Percentiles rank a stretch among this genome's conserved stretches.
Evolutionary conservation across 108 stramenopile species (phyloP).

Genomic region (Cylindrotheca closterium): DNA sequence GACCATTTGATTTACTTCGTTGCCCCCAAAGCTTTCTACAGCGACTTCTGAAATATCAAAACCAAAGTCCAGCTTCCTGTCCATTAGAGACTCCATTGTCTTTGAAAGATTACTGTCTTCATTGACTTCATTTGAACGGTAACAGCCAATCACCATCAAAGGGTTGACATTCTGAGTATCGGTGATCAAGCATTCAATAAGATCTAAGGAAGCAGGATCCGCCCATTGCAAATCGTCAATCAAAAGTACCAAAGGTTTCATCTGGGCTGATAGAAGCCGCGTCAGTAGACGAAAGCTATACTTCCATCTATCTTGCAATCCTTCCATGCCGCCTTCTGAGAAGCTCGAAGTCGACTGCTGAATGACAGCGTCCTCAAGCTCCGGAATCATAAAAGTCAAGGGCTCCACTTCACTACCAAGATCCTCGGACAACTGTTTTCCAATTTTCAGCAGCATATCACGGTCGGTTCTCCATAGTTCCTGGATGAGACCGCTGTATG

Average conservation of each 20-base stretch:
- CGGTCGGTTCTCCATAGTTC: too few relatives aligned
- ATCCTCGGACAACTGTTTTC: constrained; percentile 2
- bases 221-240: constrained; percentile 68
- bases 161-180: constrained; percentile 10
- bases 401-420: constrained; percentile 1
- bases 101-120: background rate
- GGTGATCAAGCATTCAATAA: constrained; percentile 31
- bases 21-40: background rate
- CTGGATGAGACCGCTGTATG: background rate
- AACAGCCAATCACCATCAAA: too few relatives aligned
- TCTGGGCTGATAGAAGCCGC: background rate
- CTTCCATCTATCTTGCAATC: background rate
- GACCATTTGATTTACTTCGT: constrained; percentile 11
- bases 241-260: constrained; percentile 27
- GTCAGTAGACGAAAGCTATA: constrained; percentile 7
- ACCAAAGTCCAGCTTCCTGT: background rate
- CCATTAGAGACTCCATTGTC: background rate
- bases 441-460: too few relatives aligned
- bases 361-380: background rate
- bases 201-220: constrained; percentile 44
- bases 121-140: too few relatives aligned
- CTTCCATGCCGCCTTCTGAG: background rate
- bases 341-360: too few relatives aligned
- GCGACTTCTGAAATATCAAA: constrained; percentile 1
- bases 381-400: background rate